Percentiles rank a stretch among this genome's conserved stretches.
phyloP scores from a whole-genome alignment of 2,329 filamentous ascomycete genomes.

The Hypoxylon sp. region DNA sequence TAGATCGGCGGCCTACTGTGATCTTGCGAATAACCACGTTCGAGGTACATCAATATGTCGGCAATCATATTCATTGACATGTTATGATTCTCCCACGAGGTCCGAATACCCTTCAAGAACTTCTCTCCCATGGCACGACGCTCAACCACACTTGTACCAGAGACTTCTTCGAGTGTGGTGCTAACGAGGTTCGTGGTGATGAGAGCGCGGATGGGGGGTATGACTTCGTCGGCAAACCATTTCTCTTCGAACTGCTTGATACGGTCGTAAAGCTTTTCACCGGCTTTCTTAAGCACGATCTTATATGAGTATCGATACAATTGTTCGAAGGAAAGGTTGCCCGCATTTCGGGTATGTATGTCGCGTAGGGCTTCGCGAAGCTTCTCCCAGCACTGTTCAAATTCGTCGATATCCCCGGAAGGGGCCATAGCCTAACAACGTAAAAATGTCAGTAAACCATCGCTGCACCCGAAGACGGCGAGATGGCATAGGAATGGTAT shows the following conservation, averaged over 20 bases:
- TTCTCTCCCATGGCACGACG: slow-evolving; percentile 84
- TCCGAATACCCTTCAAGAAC: slow-evolving; percentile 82
- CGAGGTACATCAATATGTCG: slow-evolving; percentile 98
- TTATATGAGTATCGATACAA: slow-evolving; percentile 95
- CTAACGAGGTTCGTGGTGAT: slow-evolving; percentile 77
- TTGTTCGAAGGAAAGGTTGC: slow-evolving; percentile 91
- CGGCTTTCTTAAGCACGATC: slow-evolving; percentile 90
- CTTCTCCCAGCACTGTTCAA: slow-evolving; percentile 86
- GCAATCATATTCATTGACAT: slow-evolving; percentile 96
- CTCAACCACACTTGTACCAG: slow-evolving; percentile 79
- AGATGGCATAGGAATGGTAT: not conserved
- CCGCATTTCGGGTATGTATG: slow-evolving; percentile 94
- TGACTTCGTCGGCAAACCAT: slow-evolving; percentile 84
- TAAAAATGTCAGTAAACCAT: slow-evolving; percentile 27
- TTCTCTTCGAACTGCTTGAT: slow-evolving; percentile 85
- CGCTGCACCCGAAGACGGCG: not conserved
- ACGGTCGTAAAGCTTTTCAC: slow-evolving; percentile 82
- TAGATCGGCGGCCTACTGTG: slow-evolving; percentile 82
- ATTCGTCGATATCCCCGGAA: slow-evolving; percentile 76
- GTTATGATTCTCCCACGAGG: slow-evolving; percentile 90
- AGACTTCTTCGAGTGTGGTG: slow-evolving; percentile 69
- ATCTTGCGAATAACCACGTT: slow-evolving; percentile 85
- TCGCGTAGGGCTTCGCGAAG: slow-evolving; percentile 83
- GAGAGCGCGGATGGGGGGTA: slow-evolving; percentile 77
- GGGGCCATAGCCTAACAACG: slow-evolving; percentile 51